Percentiles rank a stretch among this genome's conserved stretches.
Evolutionary conservation across 78 protist genomes (phyloP).

Genomic region (Monocercomonoides exilis): DNA sequence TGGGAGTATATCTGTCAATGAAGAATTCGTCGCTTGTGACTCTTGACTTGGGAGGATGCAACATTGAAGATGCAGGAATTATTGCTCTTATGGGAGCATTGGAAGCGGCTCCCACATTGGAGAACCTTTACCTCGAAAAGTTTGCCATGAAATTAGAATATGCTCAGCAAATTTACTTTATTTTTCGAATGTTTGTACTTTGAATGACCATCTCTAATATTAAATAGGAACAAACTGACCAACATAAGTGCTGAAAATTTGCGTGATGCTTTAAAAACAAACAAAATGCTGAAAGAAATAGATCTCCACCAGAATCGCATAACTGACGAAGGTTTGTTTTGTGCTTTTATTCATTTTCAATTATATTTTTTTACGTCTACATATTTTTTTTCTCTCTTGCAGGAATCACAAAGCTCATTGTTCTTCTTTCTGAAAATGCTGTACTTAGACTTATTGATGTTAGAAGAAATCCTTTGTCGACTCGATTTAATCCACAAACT

Average conservation of each 20-base stretch:
- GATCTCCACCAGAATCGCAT: not conserved
- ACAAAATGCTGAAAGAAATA: not conserved
- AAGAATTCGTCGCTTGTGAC: not conserved
- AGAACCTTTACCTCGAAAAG: not conserved
- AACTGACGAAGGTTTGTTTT: too few species aligned
- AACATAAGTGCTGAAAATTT: not conserved
- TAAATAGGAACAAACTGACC: not conserved
- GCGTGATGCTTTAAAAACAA: not conserved
- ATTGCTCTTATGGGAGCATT: not conserved
- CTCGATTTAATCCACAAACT: not conserved
- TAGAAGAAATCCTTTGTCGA: not conserved
- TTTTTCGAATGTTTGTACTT: not conserved
- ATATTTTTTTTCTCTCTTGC: too few species aligned
- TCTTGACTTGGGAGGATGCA: not conserved
- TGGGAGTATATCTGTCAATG: not conserved
- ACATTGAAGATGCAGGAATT: not conserved
- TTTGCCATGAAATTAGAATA: too few species aligned
- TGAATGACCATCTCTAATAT: not conserved
- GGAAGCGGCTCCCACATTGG: not conserved
- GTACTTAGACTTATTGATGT: not conserved
- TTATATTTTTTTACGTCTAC: too few species aligned
- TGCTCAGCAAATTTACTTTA: not conserved
- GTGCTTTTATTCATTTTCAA: too few species aligned
- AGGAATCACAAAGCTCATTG: not conserved
- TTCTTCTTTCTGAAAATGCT: not conserved